Percentiles rank a stretch among this genome's conserved stretches.
Evolutionary conservation across 2,329 filamentous ascomycete species (phyloP).

Genomic region (Sporothrix schenckii): DNA sequence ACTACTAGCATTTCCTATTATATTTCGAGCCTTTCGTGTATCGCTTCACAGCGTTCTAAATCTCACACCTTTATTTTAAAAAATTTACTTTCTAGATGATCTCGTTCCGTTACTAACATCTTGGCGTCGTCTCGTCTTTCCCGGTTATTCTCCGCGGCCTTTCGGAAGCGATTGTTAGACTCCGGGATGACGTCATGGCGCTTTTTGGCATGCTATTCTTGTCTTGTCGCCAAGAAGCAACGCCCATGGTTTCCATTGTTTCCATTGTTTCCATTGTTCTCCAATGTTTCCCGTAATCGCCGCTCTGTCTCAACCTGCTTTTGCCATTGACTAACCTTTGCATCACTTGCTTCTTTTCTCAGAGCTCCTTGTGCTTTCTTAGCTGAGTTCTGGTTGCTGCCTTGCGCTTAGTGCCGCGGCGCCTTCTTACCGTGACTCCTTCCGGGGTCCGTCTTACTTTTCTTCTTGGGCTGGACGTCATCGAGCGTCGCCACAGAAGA

Average conservation of each 20-base stretch:
- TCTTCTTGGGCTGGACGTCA: background rate
- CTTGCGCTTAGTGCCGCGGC: background rate
- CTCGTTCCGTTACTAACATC: background rate
- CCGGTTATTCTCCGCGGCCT: background rate
- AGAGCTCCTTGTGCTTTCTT: background rate
- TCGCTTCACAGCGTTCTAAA: too few species aligned
- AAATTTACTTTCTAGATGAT: too few species aligned
- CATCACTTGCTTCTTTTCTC: background rate
- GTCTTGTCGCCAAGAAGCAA: background rate
- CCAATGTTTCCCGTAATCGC: conserved; percentile 1
- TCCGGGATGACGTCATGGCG: background rate
- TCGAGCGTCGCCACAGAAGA: background rate
- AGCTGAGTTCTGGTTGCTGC: background rate
- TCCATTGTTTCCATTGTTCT: too few species aligned
- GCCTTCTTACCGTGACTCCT: background rate
- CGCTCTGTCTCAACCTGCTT: background rate
- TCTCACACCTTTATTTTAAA: too few species aligned
- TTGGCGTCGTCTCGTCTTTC: background rate
- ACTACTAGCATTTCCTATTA: too few species aligned
- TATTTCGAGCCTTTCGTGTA: too few species aligned
- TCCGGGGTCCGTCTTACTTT: background rate
- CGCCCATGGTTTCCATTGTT: background rate
- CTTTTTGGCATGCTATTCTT: background rate
- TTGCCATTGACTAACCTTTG: conserved; percentile 3
- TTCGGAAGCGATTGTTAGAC: background rate